Conservation (phyloP, 139 green algal species). For the Micromonas commoda region DNA sequence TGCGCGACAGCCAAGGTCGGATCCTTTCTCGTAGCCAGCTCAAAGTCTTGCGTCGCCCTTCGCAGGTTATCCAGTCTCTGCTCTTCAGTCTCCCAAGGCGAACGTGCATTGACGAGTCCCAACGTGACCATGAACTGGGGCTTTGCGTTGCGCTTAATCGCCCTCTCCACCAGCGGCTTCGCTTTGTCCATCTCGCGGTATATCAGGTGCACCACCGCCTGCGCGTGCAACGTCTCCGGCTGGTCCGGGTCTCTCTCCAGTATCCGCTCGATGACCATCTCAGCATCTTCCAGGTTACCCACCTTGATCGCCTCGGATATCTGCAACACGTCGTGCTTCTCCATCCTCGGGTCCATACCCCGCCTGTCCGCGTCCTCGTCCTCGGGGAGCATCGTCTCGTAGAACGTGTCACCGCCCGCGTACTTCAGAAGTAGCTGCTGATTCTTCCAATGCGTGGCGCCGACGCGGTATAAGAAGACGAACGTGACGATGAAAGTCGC, state of each 20-base stretch:
- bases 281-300: not conserved
- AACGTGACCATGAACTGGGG: too few relatives aligned
- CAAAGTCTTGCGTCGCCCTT: not conserved
- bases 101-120: too few relatives aligned
- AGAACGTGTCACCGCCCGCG: constrained; percentile 17
- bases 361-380: not conserved
- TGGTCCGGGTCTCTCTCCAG: not conserved
- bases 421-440: constrained; percentile 5
- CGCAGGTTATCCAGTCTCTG: too few relatives aligned
- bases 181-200: not conserved
- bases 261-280: not conserved
- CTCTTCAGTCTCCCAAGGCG: too few relatives aligned
- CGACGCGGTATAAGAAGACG: not conserved
- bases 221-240: not conserved
- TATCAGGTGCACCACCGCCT: not conserved
- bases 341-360: not conserved
- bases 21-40: not conserved
- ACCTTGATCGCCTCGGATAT: not conserved
- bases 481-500: not conserved
- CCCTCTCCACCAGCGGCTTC: not conserved
- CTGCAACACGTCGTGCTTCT: not conserved
- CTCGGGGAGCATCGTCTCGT: not conserved
- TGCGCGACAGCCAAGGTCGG: constrained; percentile 5
- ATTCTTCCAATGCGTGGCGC: not conserved
- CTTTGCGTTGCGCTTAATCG: too few relatives aligned